phyloP scores from a whole-genome alignment of 1,284 basidiomycete genomes.

The Rhodotorula glutinis region DNA sequence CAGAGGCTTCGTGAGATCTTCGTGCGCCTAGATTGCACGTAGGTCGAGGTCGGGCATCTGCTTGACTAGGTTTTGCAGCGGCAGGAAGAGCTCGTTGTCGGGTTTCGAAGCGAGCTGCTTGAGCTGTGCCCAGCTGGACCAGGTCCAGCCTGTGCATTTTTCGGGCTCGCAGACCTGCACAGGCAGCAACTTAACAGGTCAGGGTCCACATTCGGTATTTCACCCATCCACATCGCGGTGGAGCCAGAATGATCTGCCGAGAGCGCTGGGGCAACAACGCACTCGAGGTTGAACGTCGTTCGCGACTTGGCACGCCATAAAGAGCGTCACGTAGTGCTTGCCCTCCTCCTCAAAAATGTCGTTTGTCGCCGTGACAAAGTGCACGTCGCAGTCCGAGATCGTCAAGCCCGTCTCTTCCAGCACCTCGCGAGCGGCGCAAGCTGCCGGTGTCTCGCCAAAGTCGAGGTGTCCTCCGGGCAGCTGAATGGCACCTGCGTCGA shows the following conservation, averaged over 20 bases:
- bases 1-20: too few relatives aligned
- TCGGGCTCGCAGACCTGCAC: conserved; percentile 44
- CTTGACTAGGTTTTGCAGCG: conserved; percentile 23
- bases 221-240: too few relatives aligned
- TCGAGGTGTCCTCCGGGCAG: conserved; percentile 48
- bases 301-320: conserved; percentile 39
- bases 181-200: too few relatives aligned
- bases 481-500: conserved; percentile 28
- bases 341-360: conserved; percentile 23
- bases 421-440: conserved; percentile 45
- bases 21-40: neutral
- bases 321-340: conserved; percentile 48
- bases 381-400: conserved; percentile 36
- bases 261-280: neutral
- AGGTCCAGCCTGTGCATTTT: conserved; percentile 46
- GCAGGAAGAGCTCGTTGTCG: conserved; percentile 31
- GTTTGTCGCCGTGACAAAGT: conserved; percentile 36
- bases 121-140: conserved; percentile 41
- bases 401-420: conserved; percentile 46
- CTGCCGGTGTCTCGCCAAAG: conserved; percentile 44
- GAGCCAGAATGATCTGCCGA: neutral
- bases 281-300: conserved; percentile 18
- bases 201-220: too few relatives aligned
- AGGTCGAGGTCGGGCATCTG: conserved; percentile 18
- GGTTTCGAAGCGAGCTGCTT: conserved; percentile 28